Evolutionary conservation across 148 eudicot species (phyloP).

Genomic region (Persicaria tinctoria): DNA sequence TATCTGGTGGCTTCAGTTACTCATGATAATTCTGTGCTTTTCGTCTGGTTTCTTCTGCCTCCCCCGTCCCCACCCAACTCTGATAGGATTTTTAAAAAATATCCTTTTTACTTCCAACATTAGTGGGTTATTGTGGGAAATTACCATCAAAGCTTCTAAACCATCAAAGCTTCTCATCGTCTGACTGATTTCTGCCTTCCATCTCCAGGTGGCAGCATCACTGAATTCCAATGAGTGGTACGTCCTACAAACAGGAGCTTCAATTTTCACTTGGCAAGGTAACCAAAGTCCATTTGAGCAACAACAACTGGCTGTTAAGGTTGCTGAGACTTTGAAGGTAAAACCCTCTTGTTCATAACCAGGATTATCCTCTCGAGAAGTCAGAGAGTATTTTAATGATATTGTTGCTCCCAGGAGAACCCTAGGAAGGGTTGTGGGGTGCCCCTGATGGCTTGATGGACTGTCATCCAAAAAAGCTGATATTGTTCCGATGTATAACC

Average conservation of each 20-base stretch:
- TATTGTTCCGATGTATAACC: not conserved
- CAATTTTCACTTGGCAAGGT: constrained; percentile 85
- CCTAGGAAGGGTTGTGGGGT: not conserved
- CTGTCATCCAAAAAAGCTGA: constrained; percentile 4
- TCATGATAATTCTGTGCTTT: not conserved
- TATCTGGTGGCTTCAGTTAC: not conserved
- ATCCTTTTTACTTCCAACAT: not conserved
- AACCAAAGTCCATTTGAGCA: constrained; percentile 84
- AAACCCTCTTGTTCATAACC: not conserved
- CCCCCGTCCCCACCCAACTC: not conserved
- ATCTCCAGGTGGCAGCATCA: constrained; percentile 64
- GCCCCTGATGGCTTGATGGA: not conserved
- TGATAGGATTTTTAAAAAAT: not conserved
- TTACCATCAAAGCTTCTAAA: constrained; percentile 2
- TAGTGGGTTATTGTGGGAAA: not conserved
- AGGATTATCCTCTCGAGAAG: not conserved
- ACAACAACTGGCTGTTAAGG: constrained; percentile 73
- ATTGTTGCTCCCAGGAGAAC: not conserved
- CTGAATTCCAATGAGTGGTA: constrained; percentile 83
- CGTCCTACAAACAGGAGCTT: constrained; percentile 75
- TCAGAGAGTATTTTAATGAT: not conserved
- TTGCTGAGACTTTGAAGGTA: constrained; percentile 93
- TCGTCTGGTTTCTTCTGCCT: not conserved
- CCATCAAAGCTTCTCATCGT: constrained; percentile 3
- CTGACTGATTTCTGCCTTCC: constrained; percentile 6